Evolutionary conservation across 2,329 filamentous ascomycete genomes (phyloP), one percentile per base, ranked within the genome.

Genomic region (Tolypocladium tropicale): DNA sequence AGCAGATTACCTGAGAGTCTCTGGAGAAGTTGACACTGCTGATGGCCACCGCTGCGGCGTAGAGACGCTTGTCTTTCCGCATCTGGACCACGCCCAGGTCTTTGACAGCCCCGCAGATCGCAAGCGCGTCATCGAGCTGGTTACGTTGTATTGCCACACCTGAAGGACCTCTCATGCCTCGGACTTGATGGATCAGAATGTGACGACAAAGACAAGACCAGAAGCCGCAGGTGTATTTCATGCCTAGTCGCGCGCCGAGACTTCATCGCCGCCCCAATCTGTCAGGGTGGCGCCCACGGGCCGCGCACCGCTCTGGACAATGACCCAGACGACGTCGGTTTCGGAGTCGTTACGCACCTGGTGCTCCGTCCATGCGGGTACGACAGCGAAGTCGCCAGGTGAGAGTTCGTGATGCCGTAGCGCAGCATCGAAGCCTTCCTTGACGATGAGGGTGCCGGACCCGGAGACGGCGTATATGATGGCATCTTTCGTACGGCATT

Each of bases 291-390:
- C 81, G 6, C 86, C 82, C 2, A 83, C 76, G 0, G 85, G 85
- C 55, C 76, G 74, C 2, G 78, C 67, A 0, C 85, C 86, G 60
- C 79, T 83, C 25, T 85, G 77, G 6, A 83, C 81, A 49, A 89
- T 78, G 12, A 88, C 78, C 82, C 85, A 88, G 39, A 83, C 78
- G 2, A 86, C 72, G 51, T 86, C 82, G 53, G 64, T 68, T 48
- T 84, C 81, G 1, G 78, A 78, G 39, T 88, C 80, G 62, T 90
- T 90, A 23, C 84, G 73, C 55, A 85, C 78, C 66, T 89, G 85
- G 69, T 90, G 85, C 66, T 90, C 85, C 0, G 82, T 81, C 76
- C 79, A 88, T 0, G 85, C 80, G 0, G 86, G 86, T 14, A 90
- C 79, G 55, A 88, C 76, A 3, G 84, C 85, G 68, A 88, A 90